phyloP scores from a whole-genome alignment of 2,329 filamentous ascomycete species.

The Scytalidium sp. region DNA sequence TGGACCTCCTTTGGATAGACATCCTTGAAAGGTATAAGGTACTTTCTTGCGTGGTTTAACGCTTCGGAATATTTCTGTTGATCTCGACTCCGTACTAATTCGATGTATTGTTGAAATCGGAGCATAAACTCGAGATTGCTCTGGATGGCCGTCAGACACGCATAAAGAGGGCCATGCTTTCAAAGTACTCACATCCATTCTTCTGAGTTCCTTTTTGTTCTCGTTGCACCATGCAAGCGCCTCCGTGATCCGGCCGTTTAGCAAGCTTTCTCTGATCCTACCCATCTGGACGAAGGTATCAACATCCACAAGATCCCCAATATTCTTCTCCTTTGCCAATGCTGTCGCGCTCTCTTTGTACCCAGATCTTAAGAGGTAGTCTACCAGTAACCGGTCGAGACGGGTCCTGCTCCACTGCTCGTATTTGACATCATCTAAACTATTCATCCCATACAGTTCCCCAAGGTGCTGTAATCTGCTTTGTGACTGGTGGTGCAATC shows the following conservation, averaged over 20 bases:
- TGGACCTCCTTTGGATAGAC: constrained; percentile 67
- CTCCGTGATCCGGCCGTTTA: constrained; percentile 68
- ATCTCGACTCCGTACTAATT: constrained; percentile 71
- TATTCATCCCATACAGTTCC: constrained; percentile 75
- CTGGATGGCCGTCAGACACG: constrained; percentile 33
- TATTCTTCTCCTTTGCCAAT: constrained; percentile 71
- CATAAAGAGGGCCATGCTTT: background rate
- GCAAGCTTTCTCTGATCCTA: constrained; percentile 70
- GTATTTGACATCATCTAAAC: constrained; percentile 87
- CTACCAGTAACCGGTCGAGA: constrained; percentile 82
- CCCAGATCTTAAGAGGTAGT: constrained; percentile 83
- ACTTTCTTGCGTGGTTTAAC: constrained; percentile 77
- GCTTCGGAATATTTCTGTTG: constrained; percentile 69
- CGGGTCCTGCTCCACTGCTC: constrained; percentile 83
- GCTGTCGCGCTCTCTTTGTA: constrained; percentile 74
- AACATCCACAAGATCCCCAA: constrained; percentile 82
- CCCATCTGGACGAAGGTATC: constrained; percentile 84
- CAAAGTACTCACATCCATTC: constrained; percentile 64
- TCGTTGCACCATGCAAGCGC: constrained; percentile 89
- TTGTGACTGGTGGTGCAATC: constrained; percentile 70
- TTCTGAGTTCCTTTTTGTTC: constrained; percentile 88
- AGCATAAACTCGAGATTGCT: constrained; percentile 91
- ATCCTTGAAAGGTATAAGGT: constrained; percentile 68
- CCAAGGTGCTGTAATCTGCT: constrained; percentile 79
- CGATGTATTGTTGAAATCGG: constrained; percentile 91